phyloP scores from a whole-genome alignment of 2,329 filamentous ascomycete species.

The Endocalyx cinctus region DNA sequence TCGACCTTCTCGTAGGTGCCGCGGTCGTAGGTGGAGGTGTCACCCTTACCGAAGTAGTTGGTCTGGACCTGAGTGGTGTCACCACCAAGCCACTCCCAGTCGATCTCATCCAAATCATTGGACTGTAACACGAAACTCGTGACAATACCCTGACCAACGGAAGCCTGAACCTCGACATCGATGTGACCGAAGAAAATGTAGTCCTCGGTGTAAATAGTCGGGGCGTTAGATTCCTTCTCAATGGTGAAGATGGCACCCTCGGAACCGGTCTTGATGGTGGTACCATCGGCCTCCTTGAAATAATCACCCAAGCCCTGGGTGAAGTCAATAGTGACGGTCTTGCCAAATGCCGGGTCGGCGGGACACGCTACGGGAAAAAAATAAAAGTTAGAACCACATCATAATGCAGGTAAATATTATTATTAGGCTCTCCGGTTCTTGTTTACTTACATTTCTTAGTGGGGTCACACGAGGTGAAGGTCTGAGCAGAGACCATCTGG shows the following conservation, averaged over 20 bases:
- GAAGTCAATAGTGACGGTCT: constrained; percentile 64
- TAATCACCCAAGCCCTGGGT: constrained; percentile 61
- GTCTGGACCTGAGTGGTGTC: constrained; percentile 72
- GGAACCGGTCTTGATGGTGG: constrained; percentile 41
- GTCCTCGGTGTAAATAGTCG: constrained; percentile 72
- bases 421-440: no score
- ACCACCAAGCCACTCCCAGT: constrained; percentile 92
- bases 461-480: constrained; percentile 52
- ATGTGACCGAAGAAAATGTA: constrained; percentile 97
- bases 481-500: constrained; percentile 49
- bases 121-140: constrained; percentile 88
- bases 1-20: constrained; percentile 57
- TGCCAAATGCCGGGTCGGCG: constrained; percentile 71
- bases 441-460: constrained; percentile 42
- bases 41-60: constrained; percentile 77
- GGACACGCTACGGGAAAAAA: constrained; percentile 63
- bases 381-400: no score
- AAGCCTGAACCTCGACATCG: constrained; percentile 72
- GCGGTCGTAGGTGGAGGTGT: constrained; percentile 65
- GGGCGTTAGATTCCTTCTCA: constrained; percentile 57
- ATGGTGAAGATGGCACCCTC: constrained; percentile 62
- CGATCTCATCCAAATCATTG: constrained; percentile 87
- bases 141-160: constrained; percentile 79
- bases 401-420: no score
- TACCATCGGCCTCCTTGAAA: constrained; percentile 44